phyloP scores from a whole-genome alignment of 1,284 basidiomycete species.

The Kalmanozyma brasiliensis region DNA sequence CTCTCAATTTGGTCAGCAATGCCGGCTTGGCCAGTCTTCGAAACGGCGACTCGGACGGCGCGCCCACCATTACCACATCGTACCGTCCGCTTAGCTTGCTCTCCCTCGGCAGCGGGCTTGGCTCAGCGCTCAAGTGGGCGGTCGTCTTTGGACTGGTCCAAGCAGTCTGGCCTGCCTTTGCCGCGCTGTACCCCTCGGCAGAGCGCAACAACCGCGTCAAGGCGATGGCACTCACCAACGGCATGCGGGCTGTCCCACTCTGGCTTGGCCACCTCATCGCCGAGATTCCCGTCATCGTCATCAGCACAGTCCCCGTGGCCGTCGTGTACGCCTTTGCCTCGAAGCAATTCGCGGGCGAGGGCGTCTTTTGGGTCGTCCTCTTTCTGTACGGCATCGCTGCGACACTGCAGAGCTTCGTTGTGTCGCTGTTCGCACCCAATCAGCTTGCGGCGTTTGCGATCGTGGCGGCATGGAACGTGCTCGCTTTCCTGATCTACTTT shows the following conservation, averaged over 20 bases:
- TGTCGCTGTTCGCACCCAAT: slow-evolving; percentile 69
- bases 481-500: slow-evolving; percentile 76
- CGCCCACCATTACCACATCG: slow-evolving; percentile 26
- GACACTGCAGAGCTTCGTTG: slow-evolving; percentile 36
- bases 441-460: slow-evolving; percentile 80
- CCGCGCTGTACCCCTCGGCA: slow-evolving; percentile 78
- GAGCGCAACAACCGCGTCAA: slow-evolving; percentile 77
- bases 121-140: slow-evolving; percentile 36
- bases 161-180: slow-evolving; percentile 82
- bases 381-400: slow-evolving; percentile 77
- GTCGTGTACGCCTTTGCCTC: slow-evolving; percentile 74
- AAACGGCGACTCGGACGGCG: slow-evolving; percentile 7
- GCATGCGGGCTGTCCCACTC: slow-evolving; percentile 77
- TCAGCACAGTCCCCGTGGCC: slow-evolving; percentile 74
- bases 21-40: slow-evolving; percentile 26
- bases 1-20: slow-evolving; percentile 40
- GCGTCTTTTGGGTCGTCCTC: slow-evolving; percentile 76
- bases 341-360: slow-evolving; percentile 76
- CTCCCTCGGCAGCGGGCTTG: slow-evolving; percentile 34
- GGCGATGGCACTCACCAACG: slow-evolving; percentile 82
- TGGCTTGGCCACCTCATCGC: slow-evolving; percentile 84
- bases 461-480: slow-evolving; percentile 78
- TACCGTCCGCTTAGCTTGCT: slow-evolving; percentile 29
- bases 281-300: slow-evolving; percentile 74
- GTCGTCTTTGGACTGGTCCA: slow-evolving; percentile 63